Evolutionary conservation across 768 basidiomycete species (phyloP), one percentile per base, ranked within the genome.

Genomic region (Leccinum sublutescens): DNA sequence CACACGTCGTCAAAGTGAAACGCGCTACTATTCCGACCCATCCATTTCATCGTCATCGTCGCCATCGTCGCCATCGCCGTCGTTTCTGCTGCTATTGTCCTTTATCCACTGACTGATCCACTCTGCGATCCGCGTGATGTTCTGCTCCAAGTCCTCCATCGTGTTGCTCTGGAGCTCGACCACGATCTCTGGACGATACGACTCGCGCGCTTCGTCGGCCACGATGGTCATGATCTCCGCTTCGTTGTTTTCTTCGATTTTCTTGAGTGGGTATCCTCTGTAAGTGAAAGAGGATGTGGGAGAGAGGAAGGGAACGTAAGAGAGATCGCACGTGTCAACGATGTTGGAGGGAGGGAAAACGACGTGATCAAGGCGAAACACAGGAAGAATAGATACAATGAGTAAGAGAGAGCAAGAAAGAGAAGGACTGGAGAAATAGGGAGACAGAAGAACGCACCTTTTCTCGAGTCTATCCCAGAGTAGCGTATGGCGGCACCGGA

Each of bases 191-290:
- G 80, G 68, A 0, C 88, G 82, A 72, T 98, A 99, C 0, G 93
- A 91, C 40, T 86, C 85, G 48, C 85, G 80, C 4, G 96, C 95
- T 72, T 99, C 97, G 33, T 92, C 88, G 11, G 90, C 77, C 38
- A 97, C 87, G 53, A 95, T 86, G 68, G 91, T 81, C 95, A 98
- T 97, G 69, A 99, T 98, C 77, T 99, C 97, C 12, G 95, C 95
- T 68, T 95, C 90, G 73, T 98, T 95, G 74, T 99, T 99, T 75
- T 99, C 97, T 71, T 95, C 91, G 5, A 99, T 93, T 76, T 99
- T 99, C 72, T 92, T 92, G 52, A 95, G 73, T 1, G 90, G 77
- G 70, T 98, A 98, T 9, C 84, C 82, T 61, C 95, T 98, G 72
- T 2, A 56, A 29, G 11, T 10, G n/a, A 45, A 2, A 11, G 17